These are phyloP conservation scores for Fagopyrum esculentum DNA, from an alignment of 148 eudicot genomes.

Conservation along the genomic window DNA sequence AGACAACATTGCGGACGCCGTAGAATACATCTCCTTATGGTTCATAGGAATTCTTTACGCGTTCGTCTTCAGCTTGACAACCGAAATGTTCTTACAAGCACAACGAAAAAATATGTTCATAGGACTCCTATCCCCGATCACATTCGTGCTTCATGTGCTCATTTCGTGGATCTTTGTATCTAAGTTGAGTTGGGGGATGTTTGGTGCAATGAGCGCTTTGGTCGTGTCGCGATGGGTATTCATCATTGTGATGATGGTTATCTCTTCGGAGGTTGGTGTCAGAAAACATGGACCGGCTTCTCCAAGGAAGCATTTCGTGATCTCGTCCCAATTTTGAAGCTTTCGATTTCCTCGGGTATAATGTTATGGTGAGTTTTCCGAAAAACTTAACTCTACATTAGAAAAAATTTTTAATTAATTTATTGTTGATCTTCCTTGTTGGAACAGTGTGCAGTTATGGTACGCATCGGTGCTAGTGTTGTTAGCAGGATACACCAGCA, in stretches of 20 bases:
- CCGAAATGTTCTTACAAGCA: slow-evolving; percentile 18
- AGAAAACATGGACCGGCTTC: slow-evolving; percentile 9
- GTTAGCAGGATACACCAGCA: slow-evolving; percentile 49
- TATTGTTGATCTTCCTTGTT: background rate
- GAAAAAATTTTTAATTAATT: too few species aligned
- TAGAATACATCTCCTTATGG: slow-evolving; percentile 4
- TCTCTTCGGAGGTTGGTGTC: slow-evolving; percentile 13
- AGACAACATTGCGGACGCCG: slow-evolving; percentile 1
- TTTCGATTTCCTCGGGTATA: background rate
- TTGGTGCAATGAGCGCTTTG: slow-evolving; percentile 14
- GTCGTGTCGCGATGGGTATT: slow-evolving; percentile 4
- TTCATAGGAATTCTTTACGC: slow-evolving; percentile 11
- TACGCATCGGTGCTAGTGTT: slow-evolving; percentile 40
- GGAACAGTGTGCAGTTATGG: slow-evolving; percentile 53
- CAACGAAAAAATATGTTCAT: slow-evolving; percentile 16
- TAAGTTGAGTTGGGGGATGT: slow-evolving; percentile 5
- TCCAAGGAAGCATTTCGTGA: background rate
- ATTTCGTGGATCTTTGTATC: slow-evolving; percentile 12
- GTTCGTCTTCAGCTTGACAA: slow-evolving; percentile 10
- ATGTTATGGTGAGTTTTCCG: slow-evolving; percentile 7
- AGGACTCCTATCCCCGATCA: background rate
- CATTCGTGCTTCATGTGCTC: slow-evolving; percentile 11
- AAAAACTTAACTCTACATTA: background rate
- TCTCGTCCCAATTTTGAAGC: slow-evolving; percentile 1
- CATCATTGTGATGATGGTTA: background rate